These are phyloP conservation scores for Tetraselmis chui DNA, from an alignment of 139 green algal genomes.

Conservation along the genomic window DNA sequence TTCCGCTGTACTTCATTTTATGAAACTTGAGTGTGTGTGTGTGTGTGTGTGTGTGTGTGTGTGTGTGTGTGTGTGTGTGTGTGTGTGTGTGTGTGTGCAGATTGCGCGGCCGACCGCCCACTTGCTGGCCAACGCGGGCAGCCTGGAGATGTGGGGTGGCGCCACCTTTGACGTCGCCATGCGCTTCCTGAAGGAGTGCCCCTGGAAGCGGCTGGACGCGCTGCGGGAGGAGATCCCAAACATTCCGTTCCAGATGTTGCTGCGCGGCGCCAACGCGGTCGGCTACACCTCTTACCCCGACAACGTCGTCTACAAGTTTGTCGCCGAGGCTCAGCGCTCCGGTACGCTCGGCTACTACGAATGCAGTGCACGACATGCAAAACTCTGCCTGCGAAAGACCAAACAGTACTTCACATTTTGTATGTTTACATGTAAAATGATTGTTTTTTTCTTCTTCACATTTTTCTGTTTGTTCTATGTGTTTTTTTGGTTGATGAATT, in stretches of 20 bases:
- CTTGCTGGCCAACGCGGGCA: slow-evolving; percentile 50
- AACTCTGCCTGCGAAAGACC: too few species aligned
- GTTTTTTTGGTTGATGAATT: too few species aligned
- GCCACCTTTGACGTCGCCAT: slow-evolving; percentile 91
- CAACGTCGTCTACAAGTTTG: slow-evolving; percentile 76
- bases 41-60: too few species aligned
- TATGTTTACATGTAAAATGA: too few species aligned
- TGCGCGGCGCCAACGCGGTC: slow-evolving; percentile 85
- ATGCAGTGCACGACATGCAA: too few species aligned
- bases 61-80: too few species aligned
- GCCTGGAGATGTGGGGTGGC: slow-evolving; percentile 89
- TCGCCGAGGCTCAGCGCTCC: slow-evolving; percentile 41
- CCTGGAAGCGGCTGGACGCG: slow-evolving; percentile 81
- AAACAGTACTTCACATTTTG: too few species aligned
- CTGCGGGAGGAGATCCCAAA: slow-evolving; percentile 79
- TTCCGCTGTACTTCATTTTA: too few species aligned
- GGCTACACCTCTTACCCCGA: slow-evolving; percentile 82
- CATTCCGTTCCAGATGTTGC: slow-evolving; percentile 94
- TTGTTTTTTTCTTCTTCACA: too few species aligned
- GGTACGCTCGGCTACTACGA: too few species aligned
- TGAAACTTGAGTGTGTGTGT: too few species aligned
- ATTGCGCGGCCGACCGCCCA: background rate
- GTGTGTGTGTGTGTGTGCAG: background rate
- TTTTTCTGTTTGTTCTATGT: too few species aligned
- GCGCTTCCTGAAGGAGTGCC: slow-evolving; percentile 64